These are phyloP conservation scores for Fusarium humuli DNA, from an alignment of 2,329 filamentous ascomycete species.

Conservation along the genomic window DNA sequence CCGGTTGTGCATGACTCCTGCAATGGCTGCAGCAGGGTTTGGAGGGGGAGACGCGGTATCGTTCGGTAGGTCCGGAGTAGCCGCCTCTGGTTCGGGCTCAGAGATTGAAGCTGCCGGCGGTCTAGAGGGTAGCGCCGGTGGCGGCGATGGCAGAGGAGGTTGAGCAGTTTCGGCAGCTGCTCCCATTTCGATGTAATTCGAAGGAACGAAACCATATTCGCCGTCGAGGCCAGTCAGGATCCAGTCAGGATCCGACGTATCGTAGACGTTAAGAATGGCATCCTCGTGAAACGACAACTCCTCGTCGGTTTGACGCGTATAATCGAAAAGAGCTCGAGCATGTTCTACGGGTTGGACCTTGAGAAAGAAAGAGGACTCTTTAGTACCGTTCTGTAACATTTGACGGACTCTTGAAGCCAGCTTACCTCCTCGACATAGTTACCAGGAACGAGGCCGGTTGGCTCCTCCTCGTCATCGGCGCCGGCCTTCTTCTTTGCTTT, in stretches of 20 bases:
- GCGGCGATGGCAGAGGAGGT: conserved; percentile 50
- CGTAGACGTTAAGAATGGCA: conserved; percentile 83
- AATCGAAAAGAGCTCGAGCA: conserved; percentile 97
- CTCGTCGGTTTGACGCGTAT: conserved; percentile 96
- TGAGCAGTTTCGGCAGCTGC: conserved; percentile 59
- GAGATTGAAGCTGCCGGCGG: conserved; percentile 51
- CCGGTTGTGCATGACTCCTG: conserved; percentile 65
- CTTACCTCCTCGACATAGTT: conserved; percentile 94
- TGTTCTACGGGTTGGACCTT: conserved; percentile 72
- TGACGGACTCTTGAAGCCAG: not conserved
- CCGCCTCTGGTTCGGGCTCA: conserved; percentile 25
- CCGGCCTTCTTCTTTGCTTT: conserved; percentile 91
- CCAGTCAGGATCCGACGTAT: conserved; percentile 94
- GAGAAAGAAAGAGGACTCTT: not conserved
- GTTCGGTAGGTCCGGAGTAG: conserved; percentile 50
- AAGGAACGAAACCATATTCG: conserved; percentile 93
- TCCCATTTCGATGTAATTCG: conserved; percentile 90
- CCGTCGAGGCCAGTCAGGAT: conserved; percentile 86
- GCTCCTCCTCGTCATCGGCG: conserved; percentile 88
- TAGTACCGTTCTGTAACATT: conserved; percentile 2
- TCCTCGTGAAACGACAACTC: conserved; percentile 97
- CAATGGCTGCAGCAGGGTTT: conserved; percentile 66
- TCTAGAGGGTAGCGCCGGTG: conserved; percentile 60
- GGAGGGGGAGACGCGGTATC: conserved; percentile 46
- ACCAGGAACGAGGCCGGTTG: conserved; percentile 87